Percentiles rank a stretch among this genome's conserved stretches.
Conservation (phyloP, 78 protist genomes). For the Monosiga brevicollis region DNA sequence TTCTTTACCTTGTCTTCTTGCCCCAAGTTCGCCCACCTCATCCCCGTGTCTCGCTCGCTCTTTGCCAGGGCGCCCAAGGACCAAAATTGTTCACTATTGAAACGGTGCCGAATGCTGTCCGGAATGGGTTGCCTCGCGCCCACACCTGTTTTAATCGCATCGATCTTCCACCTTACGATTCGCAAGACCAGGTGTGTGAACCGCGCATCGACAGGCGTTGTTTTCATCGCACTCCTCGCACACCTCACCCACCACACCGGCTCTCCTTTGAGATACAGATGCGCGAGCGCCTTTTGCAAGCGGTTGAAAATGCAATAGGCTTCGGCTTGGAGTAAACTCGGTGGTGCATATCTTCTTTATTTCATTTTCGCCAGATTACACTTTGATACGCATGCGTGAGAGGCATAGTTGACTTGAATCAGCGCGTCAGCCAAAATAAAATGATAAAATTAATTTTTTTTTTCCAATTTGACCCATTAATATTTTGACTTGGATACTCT, state of each 20-base stretch:
- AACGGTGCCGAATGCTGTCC: not conserved
- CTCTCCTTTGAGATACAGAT: too few relatives aligned
- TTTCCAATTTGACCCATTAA: too few relatives aligned
- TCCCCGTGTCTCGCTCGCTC: not conserved
- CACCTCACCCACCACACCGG: not conserved
- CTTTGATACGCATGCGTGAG: too few relatives aligned
- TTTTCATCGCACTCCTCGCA: too few relatives aligned
- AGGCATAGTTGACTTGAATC: too few relatives aligned
- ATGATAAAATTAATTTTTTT: too few relatives aligned
- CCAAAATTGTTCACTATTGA: not conserved
- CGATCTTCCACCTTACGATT: slow-evolving; percentile 5
- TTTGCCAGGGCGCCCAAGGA: not conserved
- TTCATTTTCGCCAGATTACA: too few relatives aligned
- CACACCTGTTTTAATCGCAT: slow-evolving; percentile 67
- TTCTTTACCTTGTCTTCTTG: not conserved
- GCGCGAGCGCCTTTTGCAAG: slow-evolving; percentile 24
- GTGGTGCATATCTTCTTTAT: too few relatives aligned
- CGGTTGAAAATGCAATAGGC: slow-evolving; percentile 36
- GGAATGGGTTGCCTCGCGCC: too few relatives aligned
- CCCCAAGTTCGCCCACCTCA: not conserved
- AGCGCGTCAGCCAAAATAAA: too few relatives aligned
- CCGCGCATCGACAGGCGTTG: not conserved
- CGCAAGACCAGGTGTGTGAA: slow-evolving; percentile 18
- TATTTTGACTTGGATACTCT: too few relatives aligned
- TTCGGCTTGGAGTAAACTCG: slow-evolving; percentile 31